These are phyloP conservation scores for Daldinia sp. DNA, from an alignment of 2,329 filamentous ascomycete genomes.

Conservation along the genomic window DNA sequence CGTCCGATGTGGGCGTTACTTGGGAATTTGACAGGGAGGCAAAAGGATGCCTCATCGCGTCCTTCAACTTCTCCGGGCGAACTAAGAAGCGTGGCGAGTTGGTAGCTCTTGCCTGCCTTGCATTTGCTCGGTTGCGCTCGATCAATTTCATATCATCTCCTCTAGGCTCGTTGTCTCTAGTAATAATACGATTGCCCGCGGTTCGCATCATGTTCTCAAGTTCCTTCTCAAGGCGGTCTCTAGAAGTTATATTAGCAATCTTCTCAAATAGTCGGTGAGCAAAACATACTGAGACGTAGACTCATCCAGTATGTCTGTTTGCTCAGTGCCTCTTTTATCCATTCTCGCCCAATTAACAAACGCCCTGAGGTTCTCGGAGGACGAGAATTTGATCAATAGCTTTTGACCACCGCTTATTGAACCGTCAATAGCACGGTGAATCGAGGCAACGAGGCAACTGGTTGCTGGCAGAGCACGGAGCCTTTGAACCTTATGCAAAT, in stretches of 20 bases:
- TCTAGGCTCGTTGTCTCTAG: conserved; percentile 24
- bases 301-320: not conserved
- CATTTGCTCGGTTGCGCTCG: conserved; percentile 38
- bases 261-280: not conserved
- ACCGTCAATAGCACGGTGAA: conserved; percentile 23
- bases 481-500: conserved; percentile 36
- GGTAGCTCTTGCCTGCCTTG: conserved; percentile 1
- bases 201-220: conserved; percentile 29
- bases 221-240: conserved; percentile 36
- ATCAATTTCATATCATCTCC: conserved; percentile 47
- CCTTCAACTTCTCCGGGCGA: conserved; percentile 39
- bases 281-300: conserved; percentile 18
- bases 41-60: conserved; percentile 39
- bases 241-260: conserved; percentile 26
- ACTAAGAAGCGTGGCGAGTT: not conserved
- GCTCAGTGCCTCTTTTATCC: not conserved
- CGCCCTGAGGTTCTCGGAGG: conserved; percentile 25
- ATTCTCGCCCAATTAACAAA: conserved; percentile 45
- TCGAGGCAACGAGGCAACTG: conserved; percentile 27
- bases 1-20: conserved; percentile 17
- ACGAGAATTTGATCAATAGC: conserved; percentile 46
- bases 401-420: conserved; percentile 26
- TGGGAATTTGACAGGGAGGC: conserved; percentile 11
- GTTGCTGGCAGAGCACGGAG: not conserved
- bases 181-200: conserved; percentile 19